phyloP scores from a whole-genome alignment of 2,329 filamentous ascomycete genomes.

The Pyrenophora seminiperda region DNA sequence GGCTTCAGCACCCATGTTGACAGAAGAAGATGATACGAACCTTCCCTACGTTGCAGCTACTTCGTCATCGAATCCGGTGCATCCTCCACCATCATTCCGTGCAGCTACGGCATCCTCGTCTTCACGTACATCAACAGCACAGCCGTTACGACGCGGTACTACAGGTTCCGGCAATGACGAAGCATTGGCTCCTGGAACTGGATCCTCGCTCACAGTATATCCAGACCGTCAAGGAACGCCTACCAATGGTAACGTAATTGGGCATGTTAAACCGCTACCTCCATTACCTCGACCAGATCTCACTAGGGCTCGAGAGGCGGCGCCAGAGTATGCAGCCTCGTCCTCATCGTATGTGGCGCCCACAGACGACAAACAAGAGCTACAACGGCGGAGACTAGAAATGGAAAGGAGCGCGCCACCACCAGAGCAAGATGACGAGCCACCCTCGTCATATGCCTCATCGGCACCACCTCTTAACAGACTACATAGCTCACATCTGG shows the following conservation, averaged over 20 bases:
- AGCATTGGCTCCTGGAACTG: slow-evolving; percentile 20
- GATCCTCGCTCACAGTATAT: slow-evolving; percentile 35
- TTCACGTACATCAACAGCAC: slow-evolving; percentile 10
- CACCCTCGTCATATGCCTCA: slow-evolving; percentile 19
- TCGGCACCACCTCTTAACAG: slow-evolving; percentile 25
- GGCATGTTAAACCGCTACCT: slow-evolving; percentile 26
- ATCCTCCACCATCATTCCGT: slow-evolving; percentile 37
- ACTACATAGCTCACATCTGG: slow-evolving; percentile 19
- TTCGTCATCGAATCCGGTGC: slow-evolving; percentile 27
- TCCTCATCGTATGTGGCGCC: slow-evolving; percentile 44
- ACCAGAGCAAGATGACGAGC: slow-evolving; percentile 29
- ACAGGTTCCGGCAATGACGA: slow-evolving; percentile 22
- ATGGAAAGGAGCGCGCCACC: slow-evolving; percentile 51
- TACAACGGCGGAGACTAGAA: slow-evolving; percentile 59
- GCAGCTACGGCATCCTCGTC: slow-evolving; percentile 19
- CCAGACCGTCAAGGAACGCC: slow-evolving; percentile 9
- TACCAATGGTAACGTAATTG: slow-evolving; percentile 12
- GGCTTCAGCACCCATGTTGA: slow-evolving; percentile 45
- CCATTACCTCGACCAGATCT: slow-evolving; percentile 27
- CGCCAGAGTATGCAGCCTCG: slow-evolving; percentile 35
- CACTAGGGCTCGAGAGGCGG: slow-evolving; percentile 20
- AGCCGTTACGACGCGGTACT: slow-evolving; percentile 21
- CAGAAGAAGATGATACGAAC: slow-evolving; percentile 40
- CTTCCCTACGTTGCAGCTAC: slow-evolving; percentile 28
- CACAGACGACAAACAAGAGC: slow-evolving; percentile 78